Base-by-base conservation (phyloP, 2,329 filamentous ascomycete species). In the Cordyceps sp. region DNA sequence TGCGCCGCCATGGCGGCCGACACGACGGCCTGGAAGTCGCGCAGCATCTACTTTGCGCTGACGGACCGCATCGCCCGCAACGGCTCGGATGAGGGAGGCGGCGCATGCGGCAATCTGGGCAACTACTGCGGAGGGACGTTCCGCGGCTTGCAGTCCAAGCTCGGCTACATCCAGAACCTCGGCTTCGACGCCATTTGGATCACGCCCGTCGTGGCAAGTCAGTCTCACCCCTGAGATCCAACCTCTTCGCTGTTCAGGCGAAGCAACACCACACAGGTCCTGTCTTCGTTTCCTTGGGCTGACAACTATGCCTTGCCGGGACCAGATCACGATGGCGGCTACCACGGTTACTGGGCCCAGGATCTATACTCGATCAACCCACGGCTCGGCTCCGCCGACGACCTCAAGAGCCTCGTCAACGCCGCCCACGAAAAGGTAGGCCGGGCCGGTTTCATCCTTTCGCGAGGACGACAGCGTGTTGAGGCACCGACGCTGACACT, bases 91-190 rank as follows among this genome's bases (percentile, higher is more conserved):
- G 59, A 16, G 4, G 26, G 18, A 10, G 18, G 61, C n/a, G 52
- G 47, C 16, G 36, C 51, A 2, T 68, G 64, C 41, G 42, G 51
- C 7, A 41, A 53, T 23, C 48, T 61, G n/a, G 42, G 49, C 19
- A 45, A 47, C 18, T 76, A 74, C 48, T 78, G 73, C 40, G 70
- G 70, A 26, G 73, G 73, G 13, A 70, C 66, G 1, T 78, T 66
- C 44, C 49, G 56, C 32, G 73, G 73, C 6, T 57, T 78, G 20
- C 58, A 64, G 40, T 59, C 66, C 37, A 61, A 69, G 38, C 59
- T 77, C 26, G 71, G 75, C 47, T 76, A 76, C 45, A 75, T 77
- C 45, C 58, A 69, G 43, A 61, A 61, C 30, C 68, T 73, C 62
- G 69, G 68, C 17, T 73, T 72, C 38, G 64, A 64, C 34, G 68